Evolutionary conservation across 495 filamentous ascomycete genomes (phyloP), one percentile per base, ranked within the genome.

Genomic region (Bathelium albidoporum): DNA sequence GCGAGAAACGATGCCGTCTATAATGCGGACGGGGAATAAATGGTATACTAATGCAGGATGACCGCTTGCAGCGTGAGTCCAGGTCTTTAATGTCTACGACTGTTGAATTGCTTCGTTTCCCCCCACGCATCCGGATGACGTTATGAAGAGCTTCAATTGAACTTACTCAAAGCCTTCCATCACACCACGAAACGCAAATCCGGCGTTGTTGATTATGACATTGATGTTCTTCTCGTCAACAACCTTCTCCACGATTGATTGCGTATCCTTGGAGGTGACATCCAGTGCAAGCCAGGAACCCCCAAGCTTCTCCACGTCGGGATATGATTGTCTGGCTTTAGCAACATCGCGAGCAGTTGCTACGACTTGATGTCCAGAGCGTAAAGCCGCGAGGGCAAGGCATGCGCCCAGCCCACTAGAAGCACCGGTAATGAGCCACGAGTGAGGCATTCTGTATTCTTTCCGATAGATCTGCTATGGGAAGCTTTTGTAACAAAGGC

Each of bases 141-240:
- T 26, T 28, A 11, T 12, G 34, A 29, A 28, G 1, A 26, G 20
- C 49, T 20, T 3, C 14, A 24, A 36, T 18, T 14, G 2, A 22
- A 22, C 58, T 18, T 59, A 71, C 69, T 58, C 68, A 12, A 62
- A 14, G 32, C 70, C 68, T 58, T 72, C 70, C 11, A 65, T 52
- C 16, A 67, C 58, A 2, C 69, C 70, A 32, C 58, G 59, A 2
- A 69, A 44, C 18, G 66, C 63, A 39, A 67, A 72, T 43, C 64
- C 64, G 10, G 64, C 64, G 52, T 66, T 66, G 55, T 66, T 66
- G 26, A 66, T 60, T 28, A 66, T 14, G 28, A 66, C 64, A 41
- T 62, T 66, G 28, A 66, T 43, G 29, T 22, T 39, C n/a, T 66
- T 32, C 16, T 62, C n/a, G 12, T 9, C 20, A 1, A 66, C 61